These are phyloP conservation scores for Protomyces inouyei DNA, from an alignment of 1,139 yeast species.

Conservation along the genomic window DNA sequence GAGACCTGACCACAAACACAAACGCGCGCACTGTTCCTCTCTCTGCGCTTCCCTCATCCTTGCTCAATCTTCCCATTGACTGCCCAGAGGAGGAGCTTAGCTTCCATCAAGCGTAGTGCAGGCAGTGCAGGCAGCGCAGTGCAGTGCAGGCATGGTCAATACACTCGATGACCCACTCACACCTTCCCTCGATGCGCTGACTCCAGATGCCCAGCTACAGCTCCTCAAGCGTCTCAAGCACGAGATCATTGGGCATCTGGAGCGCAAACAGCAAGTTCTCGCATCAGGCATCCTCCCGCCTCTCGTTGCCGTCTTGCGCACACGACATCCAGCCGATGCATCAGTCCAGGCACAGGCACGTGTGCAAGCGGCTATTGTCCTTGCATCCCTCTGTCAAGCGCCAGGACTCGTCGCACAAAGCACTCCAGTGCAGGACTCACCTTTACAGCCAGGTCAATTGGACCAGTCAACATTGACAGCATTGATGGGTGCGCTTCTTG, in stretches of 20 bases:
- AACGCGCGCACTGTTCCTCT: no score
- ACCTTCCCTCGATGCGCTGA: neutral
- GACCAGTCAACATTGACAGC: neutral
- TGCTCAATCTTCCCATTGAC: no score
- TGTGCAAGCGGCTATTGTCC: slow-evolving; percentile 37
- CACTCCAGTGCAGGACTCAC: neutral
- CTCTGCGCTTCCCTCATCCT: no score
- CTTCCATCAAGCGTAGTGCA: no score
- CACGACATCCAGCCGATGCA: slow-evolving; percentile 3
- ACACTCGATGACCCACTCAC: neutral
- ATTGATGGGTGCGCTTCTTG: neutral
- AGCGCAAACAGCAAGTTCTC: slow-evolving; percentile 37
- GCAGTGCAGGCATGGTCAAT: neutral
- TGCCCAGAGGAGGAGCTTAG: no score
- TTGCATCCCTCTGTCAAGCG: slow-evolving; percentile 40
- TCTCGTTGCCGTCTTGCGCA: slow-evolving; percentile 35
- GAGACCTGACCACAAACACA: no score
- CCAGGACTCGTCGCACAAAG: slow-evolving; percentile 1
- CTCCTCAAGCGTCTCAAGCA: slow-evolving; percentile 38
- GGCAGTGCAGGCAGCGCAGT: no score
- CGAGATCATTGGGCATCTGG: slow-evolving; percentile 40
- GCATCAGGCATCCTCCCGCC: slow-evolving; percentile 35
- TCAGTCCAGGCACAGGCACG: slow-evolving; percentile 32
- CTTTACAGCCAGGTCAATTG: neutral
- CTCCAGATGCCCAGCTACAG: slow-evolving; percentile 18